phyloP scores from a whole-genome alignment of 1,284 basidiomycete genomes.

The Golubevia sp. region DNA sequence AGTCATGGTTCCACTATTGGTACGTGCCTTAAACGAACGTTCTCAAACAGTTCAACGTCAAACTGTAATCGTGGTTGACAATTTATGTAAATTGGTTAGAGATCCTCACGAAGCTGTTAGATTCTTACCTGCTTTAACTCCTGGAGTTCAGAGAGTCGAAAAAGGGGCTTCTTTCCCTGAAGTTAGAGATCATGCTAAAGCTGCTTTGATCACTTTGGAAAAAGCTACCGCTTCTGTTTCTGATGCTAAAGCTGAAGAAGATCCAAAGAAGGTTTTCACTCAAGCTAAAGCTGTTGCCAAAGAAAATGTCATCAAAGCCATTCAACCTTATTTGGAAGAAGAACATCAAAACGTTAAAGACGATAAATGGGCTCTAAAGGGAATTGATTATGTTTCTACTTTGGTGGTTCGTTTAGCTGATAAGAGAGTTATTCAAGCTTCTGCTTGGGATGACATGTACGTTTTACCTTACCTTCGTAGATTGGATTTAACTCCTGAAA shows the following conservation, averaged over 20 bases:
- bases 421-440: constrained; percentile 53
- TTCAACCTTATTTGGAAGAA: constrained; percentile 33
- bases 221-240: constrained; percentile 30
- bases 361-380: constrained; percentile 43
- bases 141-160: constrained; percentile 89
- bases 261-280: constrained; percentile 35
- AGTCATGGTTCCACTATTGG: constrained; percentile 88
- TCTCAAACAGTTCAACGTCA: constrained; percentile 76
- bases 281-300: constrained; percentile 39
- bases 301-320: constrained; percentile 30
- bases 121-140: constrained; percentile 85
- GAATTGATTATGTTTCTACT: constrained; percentile 46
- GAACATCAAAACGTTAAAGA: constrained; percentile 34
- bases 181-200: constrained; percentile 65
- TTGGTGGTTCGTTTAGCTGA: constrained; percentile 47
- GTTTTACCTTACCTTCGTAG: constrained; percentile 63
- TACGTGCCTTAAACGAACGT: constrained; percentile 90
- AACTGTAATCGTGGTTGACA: constrained; percentile 85
- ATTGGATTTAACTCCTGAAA: constrained; percentile 32
- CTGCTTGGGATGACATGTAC: constrained; percentile 57
- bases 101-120: constrained; percentile 86
- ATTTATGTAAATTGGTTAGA: constrained; percentile 96
- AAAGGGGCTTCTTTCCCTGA: constrained; percentile 94
- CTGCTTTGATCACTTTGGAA: constrained; percentile 48
- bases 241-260: constrained; percentile 30